Conservation (phyloP, 306 rosid species). For the Fagus sylvatica region DNA sequence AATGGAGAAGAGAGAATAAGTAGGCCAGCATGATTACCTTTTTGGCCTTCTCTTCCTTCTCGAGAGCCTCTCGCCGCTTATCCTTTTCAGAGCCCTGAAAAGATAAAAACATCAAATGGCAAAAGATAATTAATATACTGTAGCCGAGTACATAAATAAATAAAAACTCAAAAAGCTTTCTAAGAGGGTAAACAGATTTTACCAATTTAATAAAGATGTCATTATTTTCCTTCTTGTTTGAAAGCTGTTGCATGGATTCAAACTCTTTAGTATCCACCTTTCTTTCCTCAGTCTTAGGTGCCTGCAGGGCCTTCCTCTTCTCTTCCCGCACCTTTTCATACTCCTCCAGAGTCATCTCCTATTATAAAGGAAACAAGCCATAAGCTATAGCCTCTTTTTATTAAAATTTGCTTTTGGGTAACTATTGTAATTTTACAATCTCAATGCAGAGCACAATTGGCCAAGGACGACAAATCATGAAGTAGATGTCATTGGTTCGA, state of each 20-base stretch:
- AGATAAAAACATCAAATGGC: slow-evolving; percentile 3
- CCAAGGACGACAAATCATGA: background rate
- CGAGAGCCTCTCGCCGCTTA: slow-evolving; percentile 73
- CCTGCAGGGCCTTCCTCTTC: slow-evolving; percentile 75
- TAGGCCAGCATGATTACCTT: slow-evolving; percentile 44
- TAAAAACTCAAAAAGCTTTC: background rate
- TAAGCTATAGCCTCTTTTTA: slow-evolving; percentile 7
- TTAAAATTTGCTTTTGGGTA: background rate
- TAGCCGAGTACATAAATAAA: slow-evolving; percentile 4
- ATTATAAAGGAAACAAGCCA: slow-evolving; percentile 12
- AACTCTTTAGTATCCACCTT: slow-evolving; percentile 81
- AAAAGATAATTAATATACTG: background rate
- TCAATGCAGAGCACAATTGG: background rate
- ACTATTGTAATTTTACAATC: background rate
- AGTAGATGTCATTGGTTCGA: background rate
- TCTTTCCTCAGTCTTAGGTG: slow-evolving; percentile 77
- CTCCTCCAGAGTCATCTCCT: slow-evolving; percentile 99
- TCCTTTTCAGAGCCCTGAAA: slow-evolving; percentile 88
- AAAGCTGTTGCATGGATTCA: slow-evolving; percentile 81
- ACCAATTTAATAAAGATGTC: slow-evolving; percentile 88
- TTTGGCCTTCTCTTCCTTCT: slow-evolving; percentile 81
- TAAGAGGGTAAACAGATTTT: background rate
- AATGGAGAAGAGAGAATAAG: background rate
- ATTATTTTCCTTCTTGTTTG: slow-evolving; percentile 78
- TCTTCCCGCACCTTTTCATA: slow-evolving; percentile 84